Percentiles rank a stretch among this genome's conserved stretches.
phyloP scores from a whole-genome alignment of 148 eudicot genomes.

The Limonium bicolor region DNA sequence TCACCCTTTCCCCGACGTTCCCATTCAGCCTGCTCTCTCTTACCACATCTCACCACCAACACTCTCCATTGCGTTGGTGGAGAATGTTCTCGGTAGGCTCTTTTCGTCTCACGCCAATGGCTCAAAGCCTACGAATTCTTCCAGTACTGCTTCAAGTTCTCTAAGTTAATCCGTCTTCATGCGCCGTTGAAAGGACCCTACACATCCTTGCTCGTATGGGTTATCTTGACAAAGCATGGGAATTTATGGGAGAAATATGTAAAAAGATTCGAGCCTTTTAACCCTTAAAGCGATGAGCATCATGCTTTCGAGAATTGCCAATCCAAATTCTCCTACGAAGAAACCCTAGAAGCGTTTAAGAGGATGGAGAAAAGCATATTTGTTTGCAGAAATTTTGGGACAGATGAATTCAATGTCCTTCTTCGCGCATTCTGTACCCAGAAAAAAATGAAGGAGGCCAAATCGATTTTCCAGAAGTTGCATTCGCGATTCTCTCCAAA shows the following conservation, averaged over 20 bases:
- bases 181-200: constrained; percentile 73
- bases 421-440: constrained; percentile 74
- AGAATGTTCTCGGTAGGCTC: constrained; percentile 61
- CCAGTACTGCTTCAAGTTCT: constrained; percentile 32
- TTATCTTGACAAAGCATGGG: constrained; percentile 76
- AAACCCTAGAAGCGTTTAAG: constrained; percentile 63
- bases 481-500: constrained; percentile 38
- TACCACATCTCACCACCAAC: constrained; percentile 21
- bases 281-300: constrained; percentile 82
- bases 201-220: constrained; percentile 84
- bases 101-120: constrained; percentile 72
- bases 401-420: constrained; percentile 67
- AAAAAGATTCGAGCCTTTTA: constrained; percentile 34
- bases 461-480: constrained; percentile 57
- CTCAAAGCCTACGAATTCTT: constrained; percentile 80
- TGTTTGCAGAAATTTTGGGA: constrained; percentile 43
- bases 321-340: constrained; percentile 56
- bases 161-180: constrained; percentile 36
- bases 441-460: constrained; percentile 82
- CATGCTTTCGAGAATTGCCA: constrained; percentile 57
- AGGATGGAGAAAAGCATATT: constrained; percentile 58
- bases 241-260: constrained; percentile 46
- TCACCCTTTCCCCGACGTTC: constrained; percentile 59
- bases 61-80: constrained; percentile 39
- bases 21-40: constrained; percentile 42